phyloP scores from a whole-genome alignment of 306 rosid genomes.

The Amphicarpaea edgeworthii region DNA sequence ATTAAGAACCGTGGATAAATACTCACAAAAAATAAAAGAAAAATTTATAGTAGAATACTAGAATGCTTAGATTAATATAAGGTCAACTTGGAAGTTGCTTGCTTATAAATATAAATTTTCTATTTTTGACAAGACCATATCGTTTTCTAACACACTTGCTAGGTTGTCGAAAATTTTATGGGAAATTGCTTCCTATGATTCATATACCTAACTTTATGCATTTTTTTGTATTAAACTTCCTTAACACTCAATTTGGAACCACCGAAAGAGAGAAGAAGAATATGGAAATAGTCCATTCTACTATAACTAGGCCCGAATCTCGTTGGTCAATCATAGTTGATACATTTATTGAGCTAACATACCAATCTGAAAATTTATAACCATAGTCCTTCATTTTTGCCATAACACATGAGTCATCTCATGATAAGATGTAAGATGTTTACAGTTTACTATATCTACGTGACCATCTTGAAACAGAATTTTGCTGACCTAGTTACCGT shows the following conservation, averaged over 20 bases:
- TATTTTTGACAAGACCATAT: no score
- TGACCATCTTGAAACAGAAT: neutral
- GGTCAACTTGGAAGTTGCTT: neutral
- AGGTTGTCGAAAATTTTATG: neutral
- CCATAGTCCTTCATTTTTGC: neutral
- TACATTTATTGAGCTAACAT: neutral
- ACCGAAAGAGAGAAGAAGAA: neutral
- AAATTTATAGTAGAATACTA: neutral
- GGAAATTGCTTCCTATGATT: neutral
- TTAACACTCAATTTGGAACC: neutral
- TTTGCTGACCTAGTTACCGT: neutral
- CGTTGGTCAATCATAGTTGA: no score
- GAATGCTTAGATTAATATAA: neutral
- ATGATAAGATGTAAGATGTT: neutral
- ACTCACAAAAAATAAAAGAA: neutral
- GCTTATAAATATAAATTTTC: neutral
- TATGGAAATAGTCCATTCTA: no score
- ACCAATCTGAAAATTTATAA: neutral
- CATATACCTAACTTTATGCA: neutral
- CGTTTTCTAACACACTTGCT: neutral
- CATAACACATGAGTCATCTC: neutral
- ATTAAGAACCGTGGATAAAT: neutral
- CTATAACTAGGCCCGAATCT: no score
- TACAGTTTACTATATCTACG: neutral
- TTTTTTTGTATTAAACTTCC: neutral